Evolutionary conservation across 2,329 filamentous ascomycete species (phyloP).

Genomic region (Neofusicoccum cordaticola): DNA sequence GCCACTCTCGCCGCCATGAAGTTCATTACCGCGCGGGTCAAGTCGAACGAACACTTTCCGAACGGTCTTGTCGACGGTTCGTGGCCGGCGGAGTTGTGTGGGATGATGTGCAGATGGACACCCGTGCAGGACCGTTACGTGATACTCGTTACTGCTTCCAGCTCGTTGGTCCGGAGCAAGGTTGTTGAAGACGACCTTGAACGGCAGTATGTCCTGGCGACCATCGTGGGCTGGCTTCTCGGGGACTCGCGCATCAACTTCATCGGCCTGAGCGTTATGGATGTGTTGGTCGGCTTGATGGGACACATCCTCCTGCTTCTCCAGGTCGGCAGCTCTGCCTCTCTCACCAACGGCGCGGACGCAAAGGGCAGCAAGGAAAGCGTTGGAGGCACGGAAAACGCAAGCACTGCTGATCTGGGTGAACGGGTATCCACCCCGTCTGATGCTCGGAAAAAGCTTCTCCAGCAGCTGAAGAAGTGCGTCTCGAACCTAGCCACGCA

Average conservation of each 20-base stretch:
- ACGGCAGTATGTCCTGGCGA: conserved; percentile 71
- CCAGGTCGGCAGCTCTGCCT: conserved; percentile 55
- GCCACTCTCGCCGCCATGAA: conserved; percentile 71
- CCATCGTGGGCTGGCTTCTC: conserved; percentile 77
- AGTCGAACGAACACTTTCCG: conserved; percentile 26
- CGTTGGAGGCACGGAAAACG: conserved; percentile 19
- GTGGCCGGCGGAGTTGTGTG: conserved; percentile 82
- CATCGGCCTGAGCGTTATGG: conserved; percentile 94
- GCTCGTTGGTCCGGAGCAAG: conserved; percentile 66
- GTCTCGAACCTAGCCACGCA: conserved; percentile 91
- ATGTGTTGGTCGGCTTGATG: conserved; percentile 80
- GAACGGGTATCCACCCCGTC: conserved; percentile 41
- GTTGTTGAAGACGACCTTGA: conserved; percentile 69
- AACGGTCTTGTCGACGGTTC: conserved; percentile 50
- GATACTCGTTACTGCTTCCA: conserved; percentile 78
- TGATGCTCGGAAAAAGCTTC: conserved; percentile 57
- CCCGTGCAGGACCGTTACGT: conserved; percentile 93
- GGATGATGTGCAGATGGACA: conserved; percentile 78
- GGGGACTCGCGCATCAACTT: conserved; percentile 80
- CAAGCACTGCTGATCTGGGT: conserved; percentile 1
- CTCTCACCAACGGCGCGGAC: conserved; percentile 32
- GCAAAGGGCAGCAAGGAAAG: conserved; percentile 16
- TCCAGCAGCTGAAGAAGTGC: conserved; percentile 72
- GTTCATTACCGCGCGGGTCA: conserved; percentile 57
- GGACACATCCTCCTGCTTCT: conserved; percentile 78